Evolutionary conservation across 805 yeast genomes (phyloP).

Genomic region (Babjeviella inositovora): DNA sequence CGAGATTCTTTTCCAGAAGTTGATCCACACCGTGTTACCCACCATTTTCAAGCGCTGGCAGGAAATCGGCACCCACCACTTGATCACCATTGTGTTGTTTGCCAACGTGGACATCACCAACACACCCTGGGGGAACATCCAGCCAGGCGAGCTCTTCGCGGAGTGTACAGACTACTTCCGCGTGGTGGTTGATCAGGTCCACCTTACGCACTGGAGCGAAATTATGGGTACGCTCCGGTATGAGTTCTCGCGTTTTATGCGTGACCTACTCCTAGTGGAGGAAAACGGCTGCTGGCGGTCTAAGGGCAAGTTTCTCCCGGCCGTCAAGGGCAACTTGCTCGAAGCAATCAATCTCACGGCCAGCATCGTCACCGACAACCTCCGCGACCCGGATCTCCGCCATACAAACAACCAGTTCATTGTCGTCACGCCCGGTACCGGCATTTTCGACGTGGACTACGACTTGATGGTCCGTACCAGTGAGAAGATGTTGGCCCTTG

Average conservation of each 20-base stretch:
- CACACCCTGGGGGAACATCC: conserved; percentile 36
- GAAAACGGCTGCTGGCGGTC: conserved; percentile 18
- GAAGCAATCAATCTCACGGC: conserved; percentile 82
- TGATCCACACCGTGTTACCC: conserved; percentile 86
- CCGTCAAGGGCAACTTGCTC: conserved; percentile 77
- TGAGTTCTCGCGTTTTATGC: conserved; percentile 72
- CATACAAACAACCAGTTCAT: conserved; percentile 88
- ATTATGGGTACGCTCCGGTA: conserved; percentile 77
- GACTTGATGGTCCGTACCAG: conserved; percentile 63
- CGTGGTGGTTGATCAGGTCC: conserved; percentile 91
- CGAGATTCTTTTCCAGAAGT: conserved; percentile 81
- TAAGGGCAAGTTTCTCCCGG: conserved; percentile 59
- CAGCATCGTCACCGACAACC: conserved; percentile 59
- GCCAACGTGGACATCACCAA: conserved; percentile 55
- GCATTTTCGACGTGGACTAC: conserved; percentile 83
- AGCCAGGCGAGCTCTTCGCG: conserved; percentile 56
- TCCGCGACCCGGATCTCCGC: conserved; percentile 71
- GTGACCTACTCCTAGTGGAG: conserved; percentile 43
- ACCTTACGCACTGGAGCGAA: conserved; percentile 76
- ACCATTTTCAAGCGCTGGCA: conserved; percentile 81
- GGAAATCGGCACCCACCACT: conserved; percentile 74
- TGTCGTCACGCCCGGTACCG: conserved; percentile 83
- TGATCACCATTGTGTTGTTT: conserved; percentile 78
- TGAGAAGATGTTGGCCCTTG: conserved; percentile 57
- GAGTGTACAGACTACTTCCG: conserved; percentile 70